Evolutionary conservation across 2,329 filamentous ascomycete genomes (phyloP).

Genomic region (Madurella fahalii): DNA sequence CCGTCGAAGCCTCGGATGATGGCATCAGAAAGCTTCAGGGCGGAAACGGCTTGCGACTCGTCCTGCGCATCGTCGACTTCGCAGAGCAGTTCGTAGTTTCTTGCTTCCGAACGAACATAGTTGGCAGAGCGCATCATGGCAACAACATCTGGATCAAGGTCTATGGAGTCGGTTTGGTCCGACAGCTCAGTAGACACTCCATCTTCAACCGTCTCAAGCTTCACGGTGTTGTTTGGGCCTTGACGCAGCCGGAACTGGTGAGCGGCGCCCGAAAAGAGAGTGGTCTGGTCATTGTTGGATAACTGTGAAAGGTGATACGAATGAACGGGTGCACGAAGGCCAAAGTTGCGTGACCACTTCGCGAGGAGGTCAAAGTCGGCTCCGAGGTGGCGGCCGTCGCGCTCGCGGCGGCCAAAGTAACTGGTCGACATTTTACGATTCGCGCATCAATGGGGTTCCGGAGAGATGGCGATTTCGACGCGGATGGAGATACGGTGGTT

Average conservation of each 20-base stretch:
- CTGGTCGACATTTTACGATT: slow-evolving; percentile 13
- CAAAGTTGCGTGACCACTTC: slow-evolving; percentile 19
- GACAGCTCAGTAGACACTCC: neutral
- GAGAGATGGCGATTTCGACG: neutral
- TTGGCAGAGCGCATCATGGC: slow-evolving; percentile 16
- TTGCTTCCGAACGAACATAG: slow-evolving; percentile 12
- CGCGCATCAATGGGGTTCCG: slow-evolving; percentile 5
- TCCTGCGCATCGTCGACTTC: slow-evolving; percentile 11
- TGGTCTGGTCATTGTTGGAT: slow-evolving; percentile 17
- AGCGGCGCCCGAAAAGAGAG: slow-evolving; percentile 16
- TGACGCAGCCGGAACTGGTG: slow-evolving; percentile 15
- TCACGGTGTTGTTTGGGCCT: slow-evolving; percentile 11
- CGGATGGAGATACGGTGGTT: neutral
- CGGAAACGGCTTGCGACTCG: neutral
- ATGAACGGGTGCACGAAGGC: slow-evolving; percentile 1
- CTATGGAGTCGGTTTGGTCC: neutral
- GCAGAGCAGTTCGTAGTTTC: slow-evolving; percentile 2
- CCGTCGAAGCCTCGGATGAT: slow-evolving; percentile 8
- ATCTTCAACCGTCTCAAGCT: slow-evolving; percentile 17
- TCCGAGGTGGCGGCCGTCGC: slow-evolving; percentile 19
- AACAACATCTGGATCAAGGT: slow-evolving; percentile 19
- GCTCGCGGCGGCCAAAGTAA: slow-evolving; percentile 19
- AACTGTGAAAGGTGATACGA: slow-evolving; percentile 19
- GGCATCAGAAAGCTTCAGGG: neutral
- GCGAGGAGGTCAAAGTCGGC: slow-evolving; percentile 19